A percentile compares a stretch with the other conserved stretches of the same genome.
Conservation (phyloP, 2,329 filamentous ascomycete genomes). For the Scedosporium minutisporum region DNA sequence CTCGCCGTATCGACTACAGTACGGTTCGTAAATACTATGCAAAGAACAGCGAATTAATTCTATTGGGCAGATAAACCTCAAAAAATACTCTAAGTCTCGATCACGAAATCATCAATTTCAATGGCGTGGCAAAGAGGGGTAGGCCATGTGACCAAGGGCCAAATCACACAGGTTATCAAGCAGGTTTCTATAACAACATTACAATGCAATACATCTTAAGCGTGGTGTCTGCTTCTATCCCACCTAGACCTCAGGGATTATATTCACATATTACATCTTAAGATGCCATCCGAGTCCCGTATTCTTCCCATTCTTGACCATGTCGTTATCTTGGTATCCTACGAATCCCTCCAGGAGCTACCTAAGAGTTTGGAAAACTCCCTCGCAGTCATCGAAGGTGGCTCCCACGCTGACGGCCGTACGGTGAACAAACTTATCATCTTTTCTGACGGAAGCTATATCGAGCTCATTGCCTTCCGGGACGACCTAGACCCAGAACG, state of each 20-base stretch:
- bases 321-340: conserved; percentile 52
- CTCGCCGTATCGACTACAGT: no score
- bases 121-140: neutral
- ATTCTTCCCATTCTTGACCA: conserved; percentile 43
- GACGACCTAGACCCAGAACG: conserved; percentile 19
- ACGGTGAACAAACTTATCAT: conserved; percentile 55
- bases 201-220: neutral
- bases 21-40: no score
- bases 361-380: conserved; percentile 40
- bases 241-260: neutral
- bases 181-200: neutral
- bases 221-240: neutral
- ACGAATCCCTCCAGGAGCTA: conserved; percentile 32
- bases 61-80: no score
- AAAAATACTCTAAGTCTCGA: neutral
- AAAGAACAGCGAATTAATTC: no score
- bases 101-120: neutral
- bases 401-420: conserved; percentile 48
- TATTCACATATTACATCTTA: neutral
- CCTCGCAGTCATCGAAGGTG: conserved; percentile 43
- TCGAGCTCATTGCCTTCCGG: conserved; percentile 56
- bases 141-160: neutral
- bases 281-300: neutral
- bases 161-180: neutral
- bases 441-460: conserved; percentile 53